Conservation (phyloP, 805 yeast species). For the Jamesozyma lodderae region DNA sequence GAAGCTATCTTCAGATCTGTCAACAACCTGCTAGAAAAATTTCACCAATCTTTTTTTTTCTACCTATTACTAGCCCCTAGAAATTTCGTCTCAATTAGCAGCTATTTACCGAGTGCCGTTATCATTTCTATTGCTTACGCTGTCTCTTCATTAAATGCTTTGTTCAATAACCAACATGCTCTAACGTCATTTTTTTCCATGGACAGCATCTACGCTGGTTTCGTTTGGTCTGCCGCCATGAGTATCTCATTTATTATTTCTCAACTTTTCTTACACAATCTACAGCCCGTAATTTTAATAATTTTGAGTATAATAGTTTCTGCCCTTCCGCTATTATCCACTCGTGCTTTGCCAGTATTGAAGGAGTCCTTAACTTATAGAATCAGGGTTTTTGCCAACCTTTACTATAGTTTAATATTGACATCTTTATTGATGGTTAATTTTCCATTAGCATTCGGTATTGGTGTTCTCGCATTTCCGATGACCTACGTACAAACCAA, state of each 20-base stretch:
- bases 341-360: neutral
- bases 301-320: constrained; percentile 7
- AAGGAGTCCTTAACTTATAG: constrained; percentile 20
- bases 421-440: constrained; percentile 72
- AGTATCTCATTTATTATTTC: constrained; percentile 20
- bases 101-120: constrained; percentile 81
- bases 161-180: constrained; percentile 33
- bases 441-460: constrained; percentile 66
- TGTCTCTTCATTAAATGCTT: constrained; percentile 52
- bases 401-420: constrained; percentile 58
- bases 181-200: constrained; percentile 10
- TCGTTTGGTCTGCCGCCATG: constrained; percentile 26
- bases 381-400: constrained; percentile 40
- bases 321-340: neutral
- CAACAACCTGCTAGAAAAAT: constrained; percentile 86
- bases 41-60: constrained; percentile 94
- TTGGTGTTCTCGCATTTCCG: constrained; percentile 71
- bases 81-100: constrained; percentile 84
- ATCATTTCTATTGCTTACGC: constrained; percentile 61
- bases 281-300: constrained; percentile 14
- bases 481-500: constrained; percentile 43
- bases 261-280: constrained; percentile 7
- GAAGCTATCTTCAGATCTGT: constrained; percentile 85
- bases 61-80: constrained; percentile 73
- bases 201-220: constrained; percentile 15